phyloP scores from a whole-genome alignment of 1,139 yeast genomes.

The Debaryomyces udenii region DNA sequence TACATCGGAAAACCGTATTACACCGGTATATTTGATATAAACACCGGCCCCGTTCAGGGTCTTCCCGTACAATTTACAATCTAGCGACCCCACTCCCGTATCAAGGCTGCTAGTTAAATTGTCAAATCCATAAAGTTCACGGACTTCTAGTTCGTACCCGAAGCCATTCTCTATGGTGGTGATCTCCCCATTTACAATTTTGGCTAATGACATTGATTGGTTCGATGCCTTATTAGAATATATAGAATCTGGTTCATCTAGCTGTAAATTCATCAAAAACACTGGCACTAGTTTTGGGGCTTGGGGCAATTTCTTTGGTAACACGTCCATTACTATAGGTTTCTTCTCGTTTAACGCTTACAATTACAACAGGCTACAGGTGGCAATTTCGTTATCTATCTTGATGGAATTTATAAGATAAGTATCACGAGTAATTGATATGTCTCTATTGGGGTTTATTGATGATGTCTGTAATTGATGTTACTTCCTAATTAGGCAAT shows the following conservation, averaged over 20 bases:
- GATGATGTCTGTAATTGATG: too few relatives aligned
- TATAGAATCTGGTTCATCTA: conserved; percentile 21
- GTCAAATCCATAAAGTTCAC: conserved; percentile 44
- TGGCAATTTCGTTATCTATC: too few relatives aligned
- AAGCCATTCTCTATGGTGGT: conserved; percentile 32
- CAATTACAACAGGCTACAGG: too few relatives aligned
- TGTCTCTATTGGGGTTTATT: too few relatives aligned
- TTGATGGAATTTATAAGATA: too few relatives aligned
- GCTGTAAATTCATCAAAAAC: conserved; percentile 29
- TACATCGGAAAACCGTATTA: conserved; percentile 37
- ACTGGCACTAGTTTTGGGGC: conserved; percentile 35
- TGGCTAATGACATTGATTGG: conserved; percentile 25
- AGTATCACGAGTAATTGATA: not conserved
- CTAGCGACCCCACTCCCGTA: conserved; percentile 40
- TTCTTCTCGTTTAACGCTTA: too few relatives aligned
- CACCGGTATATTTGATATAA: conserved; percentile 48
- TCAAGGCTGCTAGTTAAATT: conserved; percentile 40
- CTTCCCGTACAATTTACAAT: conserved; percentile 52
- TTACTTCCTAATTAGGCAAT: conserved; percentile 20
- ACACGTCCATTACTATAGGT: not conserved
- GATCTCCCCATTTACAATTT: conserved; percentile 30
- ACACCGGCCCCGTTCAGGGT: conserved; percentile 44
- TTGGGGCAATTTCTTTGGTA: conserved; percentile 23
- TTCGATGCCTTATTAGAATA: conserved; percentile 20
- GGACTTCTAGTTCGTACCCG: conserved; percentile 32